phyloP scores from a whole-genome alignment of 2,329 filamentous ascomycete species.

The Dothistroma septosporum region DNA sequence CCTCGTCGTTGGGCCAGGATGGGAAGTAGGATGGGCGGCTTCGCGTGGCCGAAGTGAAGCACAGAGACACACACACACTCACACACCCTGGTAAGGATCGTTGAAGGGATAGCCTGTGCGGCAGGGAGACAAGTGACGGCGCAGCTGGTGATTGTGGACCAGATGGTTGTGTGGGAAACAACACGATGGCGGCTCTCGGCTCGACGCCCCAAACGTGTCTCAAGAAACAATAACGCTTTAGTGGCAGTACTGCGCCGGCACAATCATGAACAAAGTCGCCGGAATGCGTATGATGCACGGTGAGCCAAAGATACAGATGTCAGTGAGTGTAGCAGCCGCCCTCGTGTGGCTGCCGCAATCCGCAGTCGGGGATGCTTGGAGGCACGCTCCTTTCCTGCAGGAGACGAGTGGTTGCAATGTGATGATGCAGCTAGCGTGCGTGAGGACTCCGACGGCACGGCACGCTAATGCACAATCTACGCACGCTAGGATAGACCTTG shows the following conservation, averaged over 20 bases:
- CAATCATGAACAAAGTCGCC: background rate
- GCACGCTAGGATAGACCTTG: background rate
- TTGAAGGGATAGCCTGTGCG: background rate
- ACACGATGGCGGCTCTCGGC: background rate
- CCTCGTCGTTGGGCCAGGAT: background rate
- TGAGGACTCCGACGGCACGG: background rate
- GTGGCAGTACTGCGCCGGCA: background rate
- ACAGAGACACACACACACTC: too few species aligned
- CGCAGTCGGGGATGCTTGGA: background rate
- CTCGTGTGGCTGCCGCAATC: background rate
- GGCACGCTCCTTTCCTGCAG: background rate
- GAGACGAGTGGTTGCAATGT: background rate
- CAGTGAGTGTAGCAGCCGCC: too few species aligned
- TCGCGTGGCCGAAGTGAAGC: conserved; percentile 4
- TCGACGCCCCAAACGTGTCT: background rate
- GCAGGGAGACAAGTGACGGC: background rate
- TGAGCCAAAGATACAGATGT: background rate
- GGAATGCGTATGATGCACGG: background rate
- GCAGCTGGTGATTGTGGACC: background rate
- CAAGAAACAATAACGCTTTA: background rate
- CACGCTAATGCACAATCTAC: conserved; percentile 1
- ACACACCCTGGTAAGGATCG: background rate
- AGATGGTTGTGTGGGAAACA: background rate
- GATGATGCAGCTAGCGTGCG: background rate
- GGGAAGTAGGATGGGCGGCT: background rate